Conservation (phyloP, 1,139 yeast species). For the Suhomyces chickasaworum region DNA sequence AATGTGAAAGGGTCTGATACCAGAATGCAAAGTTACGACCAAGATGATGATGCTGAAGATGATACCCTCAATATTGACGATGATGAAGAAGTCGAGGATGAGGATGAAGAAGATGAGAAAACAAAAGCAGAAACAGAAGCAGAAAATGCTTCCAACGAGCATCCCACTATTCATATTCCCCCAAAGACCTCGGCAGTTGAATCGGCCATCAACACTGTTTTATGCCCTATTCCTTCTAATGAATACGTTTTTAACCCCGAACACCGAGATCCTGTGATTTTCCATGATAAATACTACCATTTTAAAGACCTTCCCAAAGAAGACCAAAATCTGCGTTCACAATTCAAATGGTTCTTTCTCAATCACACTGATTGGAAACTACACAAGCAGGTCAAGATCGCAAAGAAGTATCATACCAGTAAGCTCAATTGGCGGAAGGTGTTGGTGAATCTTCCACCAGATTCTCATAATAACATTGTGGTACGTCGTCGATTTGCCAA, state of each 20-base stretch:
- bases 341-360: constrained; percentile 17
- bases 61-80: not conserved
- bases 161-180: constrained; percentile 32
- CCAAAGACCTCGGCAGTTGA: constrained; percentile 50
- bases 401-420: constrained; percentile 28
- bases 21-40: constrained; percentile 1
- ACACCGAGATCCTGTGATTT: constrained; percentile 55
- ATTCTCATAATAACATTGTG: constrained; percentile 31
- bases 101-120: not conserved
- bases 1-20: constrained; percentile 28
- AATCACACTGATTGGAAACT: constrained; percentile 27
- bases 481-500: constrained; percentile 32
- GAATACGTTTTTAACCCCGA: constrained; percentile 39
- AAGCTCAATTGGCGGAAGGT: constrained; percentile 30
- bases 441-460: constrained; percentile 30
- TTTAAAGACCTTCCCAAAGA: constrained; percentile 60
- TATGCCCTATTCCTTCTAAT: constrained; percentile 47
- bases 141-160: not conserved
- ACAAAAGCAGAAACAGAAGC: not conserved
- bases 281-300: constrained; percentile 79
- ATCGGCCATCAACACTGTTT: constrained; percentile 42
- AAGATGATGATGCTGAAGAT: constrained; percentile 11
- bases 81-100: not conserved
- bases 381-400: constrained; percentile 29
- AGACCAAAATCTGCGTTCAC: constrained; percentile 9